phyloP scores from a whole-genome alignment of 78 protist species.

The Dictyostelium citrinum region DNA sequence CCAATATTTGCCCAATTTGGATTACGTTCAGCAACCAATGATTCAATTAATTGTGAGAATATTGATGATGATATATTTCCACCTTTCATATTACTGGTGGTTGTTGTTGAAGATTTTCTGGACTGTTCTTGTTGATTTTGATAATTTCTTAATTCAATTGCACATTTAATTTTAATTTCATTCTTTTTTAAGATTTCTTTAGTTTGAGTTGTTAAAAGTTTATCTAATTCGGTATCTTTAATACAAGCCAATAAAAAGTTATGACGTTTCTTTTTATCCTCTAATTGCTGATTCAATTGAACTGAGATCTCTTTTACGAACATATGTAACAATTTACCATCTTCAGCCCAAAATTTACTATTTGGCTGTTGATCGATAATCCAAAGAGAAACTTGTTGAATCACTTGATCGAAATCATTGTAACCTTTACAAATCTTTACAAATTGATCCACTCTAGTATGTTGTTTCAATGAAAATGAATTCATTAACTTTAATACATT shows the following conservation, averaged over 20 bases:
- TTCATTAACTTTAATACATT: slow-evolving; percentile 27
- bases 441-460: background rate
- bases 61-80: background rate
- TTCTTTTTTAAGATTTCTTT: background rate
- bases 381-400: background rate
- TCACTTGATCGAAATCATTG: background rate
- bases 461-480: slow-evolving; percentile 11
- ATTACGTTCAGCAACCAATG: background rate
- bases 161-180: background rate
- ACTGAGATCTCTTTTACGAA: slow-evolving; percentile 26
- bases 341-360: slow-evolving; percentile 44
- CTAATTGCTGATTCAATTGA: slow-evolving; percentile 55
- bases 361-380: slow-evolving; percentile 41
- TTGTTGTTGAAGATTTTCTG: background rate
- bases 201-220: background rate
- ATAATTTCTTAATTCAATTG: slow-evolving; percentile 20
- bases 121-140: slow-evolving; percentile 27
- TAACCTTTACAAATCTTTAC: background rate
- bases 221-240: background rate
- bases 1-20: slow-evolving; percentile 49
- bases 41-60: slow-evolving; percentile 9
- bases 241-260: background rate
- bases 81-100: background rate
- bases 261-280: slow-evolving; percentile 55
- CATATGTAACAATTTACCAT: background rate